Conservation (phyloP, 768 basidiomycete genomes). For the Agrocybe chaxingu region DNA sequence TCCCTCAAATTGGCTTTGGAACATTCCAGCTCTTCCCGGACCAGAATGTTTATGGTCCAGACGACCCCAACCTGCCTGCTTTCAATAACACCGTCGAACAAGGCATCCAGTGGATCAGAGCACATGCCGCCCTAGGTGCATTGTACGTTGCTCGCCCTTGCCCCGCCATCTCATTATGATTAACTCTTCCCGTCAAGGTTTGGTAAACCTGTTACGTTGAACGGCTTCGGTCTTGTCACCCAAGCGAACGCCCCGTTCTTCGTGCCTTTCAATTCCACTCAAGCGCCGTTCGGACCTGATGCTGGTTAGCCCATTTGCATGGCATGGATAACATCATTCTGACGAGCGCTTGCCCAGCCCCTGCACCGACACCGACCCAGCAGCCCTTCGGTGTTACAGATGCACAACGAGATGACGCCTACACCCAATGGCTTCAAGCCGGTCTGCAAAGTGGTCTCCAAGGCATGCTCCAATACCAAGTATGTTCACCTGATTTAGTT, state of each 20-base stretch:
- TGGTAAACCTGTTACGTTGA: constrained; percentile 52
- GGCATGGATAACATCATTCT: not conserved
- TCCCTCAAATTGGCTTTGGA: constrained; percentile 54
- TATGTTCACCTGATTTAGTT: constrained; percentile 7
- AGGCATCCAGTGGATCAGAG: constrained; percentile 54
- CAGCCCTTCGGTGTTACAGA: constrained; percentile 51
- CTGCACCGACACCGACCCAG: constrained; percentile 8
- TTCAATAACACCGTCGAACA: constrained; percentile 51
- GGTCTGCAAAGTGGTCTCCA: constrained; percentile 37
- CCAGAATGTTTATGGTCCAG: constrained; percentile 50
- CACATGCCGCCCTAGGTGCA: constrained; percentile 40
- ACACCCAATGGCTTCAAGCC: constrained; percentile 49
- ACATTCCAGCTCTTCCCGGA: constrained; percentile 70
- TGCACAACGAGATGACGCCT: constrained; percentile 49
- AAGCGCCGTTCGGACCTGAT: constrained; percentile 37
- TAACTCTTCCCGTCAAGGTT: constrained; percentile 34
- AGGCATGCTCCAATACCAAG: constrained; percentile 49
- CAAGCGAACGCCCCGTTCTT: constrained; percentile 48
- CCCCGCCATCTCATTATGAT: not conserved
- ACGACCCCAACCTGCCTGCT: constrained; percentile 45
- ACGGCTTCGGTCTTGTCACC: constrained; percentile 63
- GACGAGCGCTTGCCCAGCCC: not conserved
- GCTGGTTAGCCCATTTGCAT: constrained; percentile 8
- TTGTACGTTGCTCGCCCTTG: constrained; percentile 32
- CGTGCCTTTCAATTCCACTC: constrained; percentile 58